Evolutionary conservation across 371 early-diverging fungal genomes (phyloP), one percentile per base, ranked within the genome.

Genomic region (Amoeboaphelidium occidentale): DNA sequence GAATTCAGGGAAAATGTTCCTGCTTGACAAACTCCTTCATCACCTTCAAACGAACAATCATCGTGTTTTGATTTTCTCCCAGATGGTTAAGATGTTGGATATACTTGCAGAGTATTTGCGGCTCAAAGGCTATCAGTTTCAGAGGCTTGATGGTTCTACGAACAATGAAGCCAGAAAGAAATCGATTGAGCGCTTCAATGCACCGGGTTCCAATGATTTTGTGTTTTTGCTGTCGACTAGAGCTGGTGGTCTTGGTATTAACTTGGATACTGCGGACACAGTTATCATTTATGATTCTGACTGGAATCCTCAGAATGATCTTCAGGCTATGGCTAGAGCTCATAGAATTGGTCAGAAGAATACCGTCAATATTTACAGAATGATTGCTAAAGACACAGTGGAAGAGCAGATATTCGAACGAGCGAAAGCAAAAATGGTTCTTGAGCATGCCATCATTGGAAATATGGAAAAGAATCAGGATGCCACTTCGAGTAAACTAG

Each of bases 301-400:
- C 60, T 99, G 98, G 86, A 99, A 99, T 61, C 99, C 99, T 2
- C 98, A 97, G 61, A 97, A 91, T 58, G 98, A 99, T 60, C 62
- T 97, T 46, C 98, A 97, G 65, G 99, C 98, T 32, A 97, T 98
- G 93, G 97, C 98, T 2, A 79, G 99, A 46, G 97, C 94, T 1
- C 98, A 99, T 66, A 79, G 99, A 57, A 84, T 91, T 55, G 99
- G 99, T 0, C 99, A 99, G 56, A 97, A 84, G 57, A 91, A 88
- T 52, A 73, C 80, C 14, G 99, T 99, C 23, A 90, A 88, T 50
- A 97, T 99, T 1, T 98, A 97, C 60, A 78, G 99, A 42, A 84
- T 99, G 54, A 84, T 99, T 6, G 77, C 92, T 27, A 90, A 94
- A 57, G 89, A 84, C 44, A 96, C 97, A 0, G 85, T 98, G 58